These are phyloP conservation scores for Tagetes erecta DNA, from an alignment of 129 eudicot species.

Conservation along the genomic window DNA sequence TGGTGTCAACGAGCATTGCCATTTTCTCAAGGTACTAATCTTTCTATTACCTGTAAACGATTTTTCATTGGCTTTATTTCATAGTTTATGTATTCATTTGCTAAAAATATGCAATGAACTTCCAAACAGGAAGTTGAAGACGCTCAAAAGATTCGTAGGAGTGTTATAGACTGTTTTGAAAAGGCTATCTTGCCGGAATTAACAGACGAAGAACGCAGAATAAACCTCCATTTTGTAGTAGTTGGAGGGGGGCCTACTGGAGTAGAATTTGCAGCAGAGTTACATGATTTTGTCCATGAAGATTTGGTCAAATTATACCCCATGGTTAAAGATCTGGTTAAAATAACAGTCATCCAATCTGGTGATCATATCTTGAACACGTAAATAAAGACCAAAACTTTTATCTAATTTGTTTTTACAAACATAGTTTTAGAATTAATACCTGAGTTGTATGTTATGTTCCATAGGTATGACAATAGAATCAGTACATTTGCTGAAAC, in stretches of 20 bases:
- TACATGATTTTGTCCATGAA: slow-evolving; percentile 74
- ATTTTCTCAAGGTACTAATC: slow-evolving; percentile 77
- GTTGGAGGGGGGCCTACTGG: slow-evolving; percentile 99
- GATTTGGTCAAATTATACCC: slow-evolving; percentile 82
- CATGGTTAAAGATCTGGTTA: slow-evolving; percentile 58
- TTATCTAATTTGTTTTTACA: not conserved
- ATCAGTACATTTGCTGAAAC: slow-evolving; percentile 81
- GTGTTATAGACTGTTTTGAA: slow-evolving; percentile 90
- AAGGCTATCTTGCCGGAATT: slow-evolving; percentile 78
- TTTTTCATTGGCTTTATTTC: not conserved
- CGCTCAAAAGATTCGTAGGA: slow-evolving; percentile 81
- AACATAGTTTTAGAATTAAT: slow-evolving; percentile 6
- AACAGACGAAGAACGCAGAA: slow-evolving; percentile 80
- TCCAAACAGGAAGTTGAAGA: slow-evolving; percentile 86
- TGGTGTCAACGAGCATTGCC: slow-evolving; percentile 82
- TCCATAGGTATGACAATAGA: slow-evolving; percentile 79
- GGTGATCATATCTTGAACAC: slow-evolving; percentile 94
- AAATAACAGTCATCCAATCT: slow-evolving; percentile 71
- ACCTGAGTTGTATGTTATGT: slow-evolving; percentile 1
- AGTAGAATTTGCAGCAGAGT: slow-evolving; percentile 89
- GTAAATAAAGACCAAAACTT: slow-evolving; percentile 39
- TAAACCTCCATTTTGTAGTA: slow-evolving; percentile 75
- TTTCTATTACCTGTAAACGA: slow-evolving; percentile 1
- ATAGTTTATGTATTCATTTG: not conserved
- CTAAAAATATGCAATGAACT: slow-evolving; percentile 6